Conservation (phyloP, 2,329 filamentous ascomycete species). For the Diaporthe sp. region DNA sequence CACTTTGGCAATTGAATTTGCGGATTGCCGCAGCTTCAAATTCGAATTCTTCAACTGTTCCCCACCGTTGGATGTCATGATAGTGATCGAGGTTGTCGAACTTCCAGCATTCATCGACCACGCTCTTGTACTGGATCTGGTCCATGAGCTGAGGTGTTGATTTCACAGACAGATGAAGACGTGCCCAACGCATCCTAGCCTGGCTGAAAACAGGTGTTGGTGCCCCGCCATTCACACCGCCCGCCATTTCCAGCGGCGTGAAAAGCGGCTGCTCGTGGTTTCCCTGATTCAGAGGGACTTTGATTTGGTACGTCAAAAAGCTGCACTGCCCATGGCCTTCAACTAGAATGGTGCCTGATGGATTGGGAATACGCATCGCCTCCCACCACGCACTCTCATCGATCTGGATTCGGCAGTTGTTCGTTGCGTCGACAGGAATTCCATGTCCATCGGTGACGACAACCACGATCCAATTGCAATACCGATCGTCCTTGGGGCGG, state of each 20-base stretch:
- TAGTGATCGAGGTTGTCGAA: neutral
- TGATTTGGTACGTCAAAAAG: neutral
- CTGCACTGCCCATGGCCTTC: neutral
- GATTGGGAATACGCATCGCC: neutral
- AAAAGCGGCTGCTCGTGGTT: neutral
- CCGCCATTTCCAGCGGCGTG: neutral
- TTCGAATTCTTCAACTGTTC: neutral
- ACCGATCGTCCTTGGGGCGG: accelerated
- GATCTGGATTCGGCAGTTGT: neutral
- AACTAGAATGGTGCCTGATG: neutral
- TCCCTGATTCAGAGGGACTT: neutral
- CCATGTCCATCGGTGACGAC: neutral
- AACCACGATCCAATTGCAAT: neutral
- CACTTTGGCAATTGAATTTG: neutral
- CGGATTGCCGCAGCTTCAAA: neutral
- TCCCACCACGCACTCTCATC: neutral
- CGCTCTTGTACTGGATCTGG: neutral
- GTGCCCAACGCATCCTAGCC: too few species aligned
- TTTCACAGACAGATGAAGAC: neutral
- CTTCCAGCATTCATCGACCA: neutral
- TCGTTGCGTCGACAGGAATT: neutral
- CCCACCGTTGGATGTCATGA: neutral
- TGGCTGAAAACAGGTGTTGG: neutral
- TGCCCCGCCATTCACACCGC: neutral
- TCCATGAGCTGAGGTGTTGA: neutral